These are phyloP conservation scores for Balamuthia mandrillaris DNA, from an alignment of 208 protist species.

Conservation along the genomic window DNA sequence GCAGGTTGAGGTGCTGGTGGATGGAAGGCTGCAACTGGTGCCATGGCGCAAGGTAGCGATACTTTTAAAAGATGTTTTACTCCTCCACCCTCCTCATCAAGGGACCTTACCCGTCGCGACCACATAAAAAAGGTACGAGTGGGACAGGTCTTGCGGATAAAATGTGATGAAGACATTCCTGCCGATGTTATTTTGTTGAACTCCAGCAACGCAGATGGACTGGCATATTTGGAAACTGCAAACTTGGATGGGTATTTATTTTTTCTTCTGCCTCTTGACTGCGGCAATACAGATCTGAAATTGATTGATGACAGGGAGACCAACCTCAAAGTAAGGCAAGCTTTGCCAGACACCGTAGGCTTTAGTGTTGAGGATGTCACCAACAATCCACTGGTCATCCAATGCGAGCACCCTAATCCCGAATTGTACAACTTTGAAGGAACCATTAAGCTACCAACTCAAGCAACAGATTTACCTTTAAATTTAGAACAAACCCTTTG, in stretches of 20 bases:
- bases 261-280: not conserved
- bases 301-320: not conserved
- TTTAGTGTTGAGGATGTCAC: not conserved
- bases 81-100: not conserved
- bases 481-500: conserved; percentile 27
- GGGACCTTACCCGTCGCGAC: conserved; percentile 20
- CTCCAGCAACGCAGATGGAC: conserved; percentile 44
- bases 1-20: conserved; percentile 41
- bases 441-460: not conserved
- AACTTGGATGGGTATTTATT: conserved; percentile 70
- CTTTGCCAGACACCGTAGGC: not conserved
- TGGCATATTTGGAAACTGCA: conserved; percentile 72
- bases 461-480: not conserved
- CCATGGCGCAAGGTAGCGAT: not conserved
- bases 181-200: conserved; percentile 57
- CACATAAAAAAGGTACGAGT: conserved; percentile 61
- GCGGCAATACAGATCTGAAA: not conserved
- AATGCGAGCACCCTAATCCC: conserved; percentile 42
- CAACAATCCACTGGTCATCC: not conserved
- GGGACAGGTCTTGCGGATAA: conserved; percentile 65
- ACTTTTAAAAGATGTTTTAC: not conserved
- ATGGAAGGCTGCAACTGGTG: conserved; percentile 12
- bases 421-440: conserved; percentile 44
- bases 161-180: conserved; percentile 70
- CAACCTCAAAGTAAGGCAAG: conserved; percentile 35